A percentile compares a stretch with the other conserved stretches of the same genome.
Conservation (phyloP, 768 basidiomycete genomes). For the Hericium coralloides region DNA sequence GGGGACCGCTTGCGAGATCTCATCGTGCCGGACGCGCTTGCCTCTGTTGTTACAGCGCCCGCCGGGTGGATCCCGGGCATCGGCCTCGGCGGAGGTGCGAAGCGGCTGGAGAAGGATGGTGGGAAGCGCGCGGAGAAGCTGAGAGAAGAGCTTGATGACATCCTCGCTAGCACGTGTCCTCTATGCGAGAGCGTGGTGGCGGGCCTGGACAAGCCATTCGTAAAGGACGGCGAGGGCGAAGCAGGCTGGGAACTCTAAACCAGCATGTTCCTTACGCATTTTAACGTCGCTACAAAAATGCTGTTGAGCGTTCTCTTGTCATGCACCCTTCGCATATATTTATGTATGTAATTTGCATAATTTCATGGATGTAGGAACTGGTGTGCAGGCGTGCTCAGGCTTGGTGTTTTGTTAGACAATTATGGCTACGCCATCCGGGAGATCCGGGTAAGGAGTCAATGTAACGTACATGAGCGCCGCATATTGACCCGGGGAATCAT, state of each 20-base stretch:
- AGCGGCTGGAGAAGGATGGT: conserved; percentile 38
- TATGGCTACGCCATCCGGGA: too few relatives aligned
- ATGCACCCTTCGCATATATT: conserved; percentile 3
- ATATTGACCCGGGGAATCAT: too few relatives aligned
- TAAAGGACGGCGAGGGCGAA: conserved; percentile 69
- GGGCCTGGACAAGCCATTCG: conserved; percentile 82
- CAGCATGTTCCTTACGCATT: too few relatives aligned
- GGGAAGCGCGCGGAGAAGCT: conserved; percentile 63
- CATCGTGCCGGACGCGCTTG: conserved; percentile 90
- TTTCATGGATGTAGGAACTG: too few relatives aligned
- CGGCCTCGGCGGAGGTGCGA: conserved; percentile 35
- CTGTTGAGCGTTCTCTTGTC: background rate
- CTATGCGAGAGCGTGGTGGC: conserved; percentile 86
- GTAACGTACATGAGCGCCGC: too few relatives aligned
- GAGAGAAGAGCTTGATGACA: conserved; percentile 78
- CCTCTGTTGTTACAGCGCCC: conserved; percentile 70
- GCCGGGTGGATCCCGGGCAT: conserved; percentile 66
- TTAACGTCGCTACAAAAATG: too few relatives aligned
- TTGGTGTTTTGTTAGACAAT: background rate
- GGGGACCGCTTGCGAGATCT: conserved; percentile 87
- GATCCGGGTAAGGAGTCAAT: too few relatives aligned
- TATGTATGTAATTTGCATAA: too few relatives aligned
- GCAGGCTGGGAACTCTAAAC: conserved; percentile 63
- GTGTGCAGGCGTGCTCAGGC: background rate
- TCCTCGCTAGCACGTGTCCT: conserved; percentile 85